Base-by-base conservation (phyloP, 129 eudicot genomes). In the Pittosporum tobira region DNA sequence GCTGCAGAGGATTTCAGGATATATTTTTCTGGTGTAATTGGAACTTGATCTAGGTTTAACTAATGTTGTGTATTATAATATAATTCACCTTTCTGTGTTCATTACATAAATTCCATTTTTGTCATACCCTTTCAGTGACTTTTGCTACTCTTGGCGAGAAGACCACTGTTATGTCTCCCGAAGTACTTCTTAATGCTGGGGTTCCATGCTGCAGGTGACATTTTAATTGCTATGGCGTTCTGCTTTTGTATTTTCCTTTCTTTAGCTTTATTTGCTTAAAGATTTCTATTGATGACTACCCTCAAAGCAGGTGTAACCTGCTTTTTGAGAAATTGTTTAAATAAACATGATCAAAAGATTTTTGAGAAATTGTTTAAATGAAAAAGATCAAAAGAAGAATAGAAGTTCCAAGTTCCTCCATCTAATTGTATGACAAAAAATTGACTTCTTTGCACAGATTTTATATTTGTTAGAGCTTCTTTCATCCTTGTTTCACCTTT, bases 131-230 rank as follows among this genome's bases (percentile, higher is more conserved):
- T 75, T 57, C 79, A 91, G 98, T 83, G 63, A 80, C 83, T 27
- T 91, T 83, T 74, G 79, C 85, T 12, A 80, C 79, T 47, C 98
- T 91, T 66, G 98, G 84, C 26, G 85, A 78, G 83, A 91, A 86
- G 79, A 91, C 89, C 46, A 91, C 95, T 3, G 81, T 91, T 66
- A 83, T 91, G 83, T 86, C 98, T 25, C 98, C 98, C 0, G 95
- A 91, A 74, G 90, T 86, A 53, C 81, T 90, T 46, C 47, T 83
- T 37, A 76, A 50, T 62, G 94, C 95, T 23, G 94, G 95, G 29
- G 82, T 90, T 52, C 95, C 98, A 52, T 86, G 95, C 70, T 90
- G 87, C 94, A 83, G 98, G 98, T 90, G 43, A 73, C 30, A 14
- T 6, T 36, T 46, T 42, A 26, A 61, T 47, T 21, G 7, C 24